A percentile compares a stretch with the other conserved stretches of the same genome.
These are phyloP conservation scores for Tricholoma terreum DNA, from an alignment of 768 basidiomycete genomes.

Conservation along the genomic window DNA sequence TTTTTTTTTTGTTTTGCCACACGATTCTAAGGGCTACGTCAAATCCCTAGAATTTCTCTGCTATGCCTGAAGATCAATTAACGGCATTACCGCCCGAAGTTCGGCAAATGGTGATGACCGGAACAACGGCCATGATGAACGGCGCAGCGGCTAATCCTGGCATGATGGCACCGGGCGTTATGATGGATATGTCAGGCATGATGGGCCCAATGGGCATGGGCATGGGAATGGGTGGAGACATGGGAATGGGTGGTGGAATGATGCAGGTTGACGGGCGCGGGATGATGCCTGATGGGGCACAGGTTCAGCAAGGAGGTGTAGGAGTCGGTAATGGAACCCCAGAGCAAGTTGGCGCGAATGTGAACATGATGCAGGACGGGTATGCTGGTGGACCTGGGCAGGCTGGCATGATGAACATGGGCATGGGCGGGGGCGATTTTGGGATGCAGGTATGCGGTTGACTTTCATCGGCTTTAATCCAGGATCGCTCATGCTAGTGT, in stretches of 20 bases:
- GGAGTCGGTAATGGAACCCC: constrained; percentile 39
- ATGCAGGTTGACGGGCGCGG: constrained; percentile 39
- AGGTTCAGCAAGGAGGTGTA: constrained; percentile 32
- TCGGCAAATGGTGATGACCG: constrained; percentile 85
- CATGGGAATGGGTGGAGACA: constrained; percentile 56
- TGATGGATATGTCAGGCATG: constrained; percentile 80
- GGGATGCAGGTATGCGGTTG: constrained; percentile 63
- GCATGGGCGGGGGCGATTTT: constrained; percentile 59
- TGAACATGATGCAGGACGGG: constrained; percentile 50
- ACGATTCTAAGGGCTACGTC: constrained; percentile 8
- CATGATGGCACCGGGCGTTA: constrained; percentile 64
- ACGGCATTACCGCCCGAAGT: constrained; percentile 76
- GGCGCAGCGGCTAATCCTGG: constrained; percentile 48
- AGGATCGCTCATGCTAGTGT: background rate
- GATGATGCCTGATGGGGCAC: constrained; percentile 41
- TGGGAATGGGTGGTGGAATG: constrained; percentile 59
- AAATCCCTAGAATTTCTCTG: constrained; percentile 63
- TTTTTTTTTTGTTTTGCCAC: background rate
- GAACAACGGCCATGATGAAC: constrained; percentile 75
- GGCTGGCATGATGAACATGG: constrained; percentile 65
- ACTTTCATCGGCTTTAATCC: background rate
- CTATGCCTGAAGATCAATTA: constrained; percentile 80
- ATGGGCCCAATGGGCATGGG: constrained; percentile 60
- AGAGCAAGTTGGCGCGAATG: constrained; percentile 37
- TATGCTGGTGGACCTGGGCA: constrained; percentile 42